Evolutionary conservation across 306 rosid species (phyloP).

Genomic region (Medicago truncatula): MtrunA17r5.0-ANR NC_053043.1:40203501-40204000

Average conservation of each 20-base stretch:
- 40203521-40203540: no score
- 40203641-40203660: slow-evolving; percentile 76
- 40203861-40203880: slow-evolving; percentile 71
- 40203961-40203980: no score
- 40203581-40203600: slow-evolving; percentile 25
- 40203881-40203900: slow-evolving; percentile 6
- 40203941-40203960: slow-evolving; percentile 33
- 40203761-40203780: slow-evolving; percentile 53
- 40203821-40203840: slow-evolving; percentile 53
- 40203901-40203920: slow-evolving; percentile 10
- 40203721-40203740: slow-evolving; percentile 48
- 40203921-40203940: neutral
- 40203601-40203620: neutral
- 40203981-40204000: no score
- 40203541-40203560: neutral
- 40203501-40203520: neutral
- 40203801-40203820: slow-evolving; percentile 43
- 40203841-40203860: slow-evolving; percentile 70
- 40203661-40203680: slow-evolving; percentile 39
- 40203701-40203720: slow-evolving; percentile 80
- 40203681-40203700: slow-evolving; percentile 62
- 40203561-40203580: neutral
- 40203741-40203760: slow-evolving; percentile 55
- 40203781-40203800: slow-evolving; percentile 37
- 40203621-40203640: slow-evolving; percentile 59